A percentile compares a stretch with the other conserved stretches of the same genome.
These are phyloP conservation scores for Phyllostachys edulis DNA, from an alignment of 176 grass and related monocot genomes.

Conservation along the genomic window DNA sequence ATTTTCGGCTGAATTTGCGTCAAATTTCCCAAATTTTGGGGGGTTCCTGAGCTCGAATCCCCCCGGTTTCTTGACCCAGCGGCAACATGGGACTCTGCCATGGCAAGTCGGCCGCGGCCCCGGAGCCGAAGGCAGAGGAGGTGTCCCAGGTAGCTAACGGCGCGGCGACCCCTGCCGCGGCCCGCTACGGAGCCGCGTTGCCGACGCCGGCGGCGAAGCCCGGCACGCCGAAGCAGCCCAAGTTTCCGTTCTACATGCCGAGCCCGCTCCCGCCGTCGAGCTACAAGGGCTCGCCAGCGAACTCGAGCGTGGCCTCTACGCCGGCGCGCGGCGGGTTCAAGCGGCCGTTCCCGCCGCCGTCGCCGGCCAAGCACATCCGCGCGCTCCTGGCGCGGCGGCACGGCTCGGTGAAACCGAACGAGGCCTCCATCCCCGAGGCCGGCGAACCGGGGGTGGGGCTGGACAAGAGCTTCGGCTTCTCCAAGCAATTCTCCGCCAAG, in stretches of 20 bases:
- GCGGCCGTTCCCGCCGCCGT: conserved; percentile 89
- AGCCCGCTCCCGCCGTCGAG: conserved; percentile 82
- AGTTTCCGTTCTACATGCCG: conserved; percentile 93
- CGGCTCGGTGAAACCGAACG: conserved; percentile 92
- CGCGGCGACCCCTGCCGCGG: conserved; percentile 5
- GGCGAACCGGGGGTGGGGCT: conserved; percentile 75
- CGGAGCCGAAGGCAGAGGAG: conserved; percentile 44
- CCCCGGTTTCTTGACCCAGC: conserved; percentile 34
- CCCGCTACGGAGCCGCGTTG: conserved; percentile 6
- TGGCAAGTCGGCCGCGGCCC: conserved; percentile 56
- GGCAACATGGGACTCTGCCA: conserved; percentile 81
- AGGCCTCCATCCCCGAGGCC: conserved; percentile 88
- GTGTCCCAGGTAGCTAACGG: conserved; percentile 36
- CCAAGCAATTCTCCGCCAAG: conserved; percentile 88
- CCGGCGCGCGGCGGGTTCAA: conserved; percentile 79
- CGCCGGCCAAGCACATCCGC: conserved; percentile 96
- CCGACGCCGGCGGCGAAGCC: conserved; percentile 50
- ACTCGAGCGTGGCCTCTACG: conserved; percentile 82
- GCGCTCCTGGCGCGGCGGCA: conserved; percentile 88
- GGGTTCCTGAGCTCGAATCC: conserved; percentile 27
- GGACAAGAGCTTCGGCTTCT: conserved; percentile 97
- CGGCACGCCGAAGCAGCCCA: conserved; percentile 73
- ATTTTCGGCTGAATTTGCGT: conserved; percentile 16
- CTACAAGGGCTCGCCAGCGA: conserved; percentile 91
- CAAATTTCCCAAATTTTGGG: conserved; percentile 8